A percentile compares a stretch with the other conserved stretches of the same genome.
phyloP scores from a whole-genome alignment of 1,139 yeast genomes.

The Magnusiomyces magnusii region DNA sequence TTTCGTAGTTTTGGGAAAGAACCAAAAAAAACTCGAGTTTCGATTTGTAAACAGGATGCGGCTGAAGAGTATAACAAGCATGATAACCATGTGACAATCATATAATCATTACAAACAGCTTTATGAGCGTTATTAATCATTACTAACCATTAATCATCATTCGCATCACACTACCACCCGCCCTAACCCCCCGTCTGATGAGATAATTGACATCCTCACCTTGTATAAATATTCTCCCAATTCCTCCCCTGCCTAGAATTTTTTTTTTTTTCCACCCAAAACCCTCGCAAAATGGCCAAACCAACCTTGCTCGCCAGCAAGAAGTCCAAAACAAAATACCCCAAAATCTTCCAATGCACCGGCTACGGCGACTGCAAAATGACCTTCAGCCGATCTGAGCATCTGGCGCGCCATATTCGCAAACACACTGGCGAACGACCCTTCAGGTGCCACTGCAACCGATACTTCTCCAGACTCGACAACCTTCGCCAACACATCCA shows the following conservation, averaged over 20 bases:
- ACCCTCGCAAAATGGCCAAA: not conserved
- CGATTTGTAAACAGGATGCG: no score
- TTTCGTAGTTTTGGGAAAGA: no score
- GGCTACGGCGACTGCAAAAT: constrained; percentile 84
- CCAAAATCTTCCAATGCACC: constrained; percentile 66
- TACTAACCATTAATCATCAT: no score
- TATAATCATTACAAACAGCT: no score
- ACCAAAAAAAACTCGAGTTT: no score
- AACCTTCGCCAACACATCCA: constrained; percentile 88
- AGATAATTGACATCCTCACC: no score
- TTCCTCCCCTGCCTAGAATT: not conserved
- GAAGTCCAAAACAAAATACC: constrained; percentile 31
- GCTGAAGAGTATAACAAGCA: no score
- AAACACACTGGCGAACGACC: constrained; percentile 97
- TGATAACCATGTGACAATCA: no score
- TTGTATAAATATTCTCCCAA: not conserved
- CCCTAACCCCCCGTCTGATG: not conserved
- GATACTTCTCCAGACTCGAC: constrained; percentile 76
- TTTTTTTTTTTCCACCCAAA: not conserved
- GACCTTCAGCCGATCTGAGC: constrained; percentile 87
- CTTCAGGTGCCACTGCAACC: constrained; percentile 78
- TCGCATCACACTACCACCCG: no score
- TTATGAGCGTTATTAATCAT: no score
- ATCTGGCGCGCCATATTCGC: constrained; percentile 83
- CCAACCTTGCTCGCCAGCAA: constrained; percentile 7